Evolutionary conservation across 495 filamentous ascomycete genomes (phyloP).

Genomic region (Letharia lupina): DNA sequence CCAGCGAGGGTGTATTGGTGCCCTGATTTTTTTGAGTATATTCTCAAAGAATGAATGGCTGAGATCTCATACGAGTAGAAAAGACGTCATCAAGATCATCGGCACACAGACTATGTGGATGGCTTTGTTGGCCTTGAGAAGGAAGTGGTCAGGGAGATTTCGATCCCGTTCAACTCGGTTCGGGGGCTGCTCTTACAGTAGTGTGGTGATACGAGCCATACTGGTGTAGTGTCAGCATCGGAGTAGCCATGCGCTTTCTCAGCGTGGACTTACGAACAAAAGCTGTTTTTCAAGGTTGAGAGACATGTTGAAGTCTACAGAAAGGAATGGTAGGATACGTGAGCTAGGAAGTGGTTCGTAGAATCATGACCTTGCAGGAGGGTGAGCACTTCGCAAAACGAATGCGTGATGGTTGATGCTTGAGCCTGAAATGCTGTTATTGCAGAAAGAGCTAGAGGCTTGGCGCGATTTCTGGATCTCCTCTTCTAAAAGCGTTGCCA

Average conservation of each 20-base stretch:
- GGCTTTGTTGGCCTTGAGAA: conserved; percentile 59
- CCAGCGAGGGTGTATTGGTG: conserved; percentile 64
- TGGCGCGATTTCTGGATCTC: conserved; percentile 14
- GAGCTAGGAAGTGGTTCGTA: not conserved
- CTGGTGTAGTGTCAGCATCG: conserved; percentile 41
- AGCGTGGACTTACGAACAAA: conserved; percentile 54
- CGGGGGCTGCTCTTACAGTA: conserved; percentile 41
- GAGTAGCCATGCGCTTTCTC: not conserved
- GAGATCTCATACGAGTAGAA: conserved; percentile 59
- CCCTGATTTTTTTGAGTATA: conserved; percentile 39
- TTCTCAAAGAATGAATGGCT: not conserved
- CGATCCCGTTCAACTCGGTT: conserved; percentile 7
- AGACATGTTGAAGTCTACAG: conserved; percentile 44
- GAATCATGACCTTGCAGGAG: not conserved
- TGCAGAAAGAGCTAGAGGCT: conserved; percentile 7
- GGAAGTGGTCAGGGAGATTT: conserved; percentile 15
- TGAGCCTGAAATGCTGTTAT: not conserved
- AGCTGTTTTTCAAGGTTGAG: conserved; percentile 74
- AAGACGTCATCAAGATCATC: conserved; percentile 65
- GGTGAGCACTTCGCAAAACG: not conserved
- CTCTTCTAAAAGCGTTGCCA: conserved; percentile 3
- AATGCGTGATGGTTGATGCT: not conserved
- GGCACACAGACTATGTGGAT: conserved; percentile 93
- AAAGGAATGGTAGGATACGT: not conserved
- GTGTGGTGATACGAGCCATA: conserved; percentile 95